Evolutionary conservation across 345 rosid species (phyloP), one percentile per base, ranked within the genome.

Genomic region (Acer saccharum): DNA sequence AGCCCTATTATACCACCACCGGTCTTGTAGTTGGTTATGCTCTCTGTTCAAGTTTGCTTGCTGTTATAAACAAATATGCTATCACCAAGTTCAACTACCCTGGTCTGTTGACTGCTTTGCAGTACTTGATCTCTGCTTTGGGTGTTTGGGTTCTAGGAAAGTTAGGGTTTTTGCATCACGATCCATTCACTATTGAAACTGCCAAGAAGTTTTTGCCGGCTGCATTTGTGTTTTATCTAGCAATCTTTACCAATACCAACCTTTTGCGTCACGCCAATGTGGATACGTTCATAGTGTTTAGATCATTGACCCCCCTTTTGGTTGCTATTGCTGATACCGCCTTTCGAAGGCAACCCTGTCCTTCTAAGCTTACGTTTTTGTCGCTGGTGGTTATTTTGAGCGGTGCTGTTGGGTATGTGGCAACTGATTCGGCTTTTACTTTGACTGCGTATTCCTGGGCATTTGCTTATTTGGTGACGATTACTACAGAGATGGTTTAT

Each of bases 161-260:
- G 78, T 72, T 89, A 32, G 98, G 97, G 20, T 82, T 92, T 60
- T 90, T 96, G 81, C 86, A 90, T 67, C 95, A 94, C 76, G 98
- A 96, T 78, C 85, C 94, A 18, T 96, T 96, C 87, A 88, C 86
- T 0, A 43, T 83, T 60, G 97, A 89, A 10, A 91, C 81, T n/a
- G 99, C 99, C 73, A 96, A 96, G 94, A 96, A 92, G 81, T 94
- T 96, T 75, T 85, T 94, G 60, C 98, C 99, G 1, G 99, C 99
- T 43, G 99, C 99, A 3, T 6, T 81, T 76, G 98, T 96, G 48
- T 96, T 96, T 77, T 96, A 91, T 84, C 91, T 96, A 14, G 99
- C 99, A 0, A 96, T 96, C 55, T 96, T 96, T 86, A 96, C 99
- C 27, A 96, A 96, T 81, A 96, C 99, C 10, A 94, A 96, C 79